Conservation (phyloP, 2,329 filamentous ascomycete species). For the Eurotiales sp. region DNA sequence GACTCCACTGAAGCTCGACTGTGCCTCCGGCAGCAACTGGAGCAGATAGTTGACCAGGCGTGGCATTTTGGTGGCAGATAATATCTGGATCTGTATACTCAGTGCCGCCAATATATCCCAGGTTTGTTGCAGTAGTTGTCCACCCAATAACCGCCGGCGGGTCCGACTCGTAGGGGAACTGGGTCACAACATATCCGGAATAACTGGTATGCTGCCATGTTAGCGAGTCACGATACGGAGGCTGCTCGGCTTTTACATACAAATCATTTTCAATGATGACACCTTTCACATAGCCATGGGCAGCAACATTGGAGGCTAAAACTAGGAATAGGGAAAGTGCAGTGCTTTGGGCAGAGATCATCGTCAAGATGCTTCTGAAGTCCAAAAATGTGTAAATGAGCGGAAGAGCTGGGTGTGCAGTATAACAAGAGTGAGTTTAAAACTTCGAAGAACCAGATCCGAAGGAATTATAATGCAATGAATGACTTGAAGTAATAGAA, state of each 20-base stretch:
- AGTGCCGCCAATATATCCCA: slow-evolving; percentile 50
- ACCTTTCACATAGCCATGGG: slow-evolving; percentile 37
- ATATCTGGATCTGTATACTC: slow-evolving; percentile 45
- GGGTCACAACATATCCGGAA: slow-evolving; percentile 38
- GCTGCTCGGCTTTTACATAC: slow-evolving; percentile 18
- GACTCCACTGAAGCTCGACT: slow-evolving; percentile 59
- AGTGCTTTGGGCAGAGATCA: slow-evolving; percentile 8
- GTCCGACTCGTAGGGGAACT: slow-evolving; percentile 32
- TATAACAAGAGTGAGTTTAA: too few relatives aligned
- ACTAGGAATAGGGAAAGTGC: slow-evolving; percentile 20
- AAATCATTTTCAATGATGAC: slow-evolving; percentile 33
- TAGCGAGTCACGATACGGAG: not conserved
- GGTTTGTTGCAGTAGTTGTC: slow-evolving; percentile 50
- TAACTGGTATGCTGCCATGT: slow-evolving; percentile 30
- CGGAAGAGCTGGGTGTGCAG: not conserved
- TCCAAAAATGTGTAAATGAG: not conserved
- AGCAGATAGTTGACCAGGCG: slow-evolving; percentile 39
- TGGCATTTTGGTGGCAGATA: slow-evolving; percentile 59
- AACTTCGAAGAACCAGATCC: too few relatives aligned
- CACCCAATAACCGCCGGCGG: slow-evolving; percentile 51
- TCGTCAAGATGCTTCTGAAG: not conserved
- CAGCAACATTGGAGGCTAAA: slow-evolving; percentile 34
- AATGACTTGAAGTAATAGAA: not conserved
- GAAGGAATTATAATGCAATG: not conserved
- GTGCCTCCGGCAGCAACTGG: slow-evolving; percentile 59